These are phyloP conservation scores for Heracleum sosnowskyi DNA, from an alignment of 129 eudicot species.

Conservation along the genomic window DNA sequence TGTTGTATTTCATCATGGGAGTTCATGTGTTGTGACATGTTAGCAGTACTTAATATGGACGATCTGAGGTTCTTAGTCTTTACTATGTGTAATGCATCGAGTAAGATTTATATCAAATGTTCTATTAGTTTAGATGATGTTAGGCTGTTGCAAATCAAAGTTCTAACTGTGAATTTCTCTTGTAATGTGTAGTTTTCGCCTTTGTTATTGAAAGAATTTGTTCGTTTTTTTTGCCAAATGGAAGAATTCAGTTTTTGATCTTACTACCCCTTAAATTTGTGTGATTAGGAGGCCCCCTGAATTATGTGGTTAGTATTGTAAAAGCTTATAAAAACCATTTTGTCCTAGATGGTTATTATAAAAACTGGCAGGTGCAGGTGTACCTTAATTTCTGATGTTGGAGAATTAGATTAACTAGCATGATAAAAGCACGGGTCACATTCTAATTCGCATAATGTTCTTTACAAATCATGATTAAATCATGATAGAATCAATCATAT, in stretches of 20 bases:
- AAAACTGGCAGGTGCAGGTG: no score
- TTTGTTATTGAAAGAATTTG: no score
- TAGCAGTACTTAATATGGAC: background rate
- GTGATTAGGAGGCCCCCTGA: background rate
- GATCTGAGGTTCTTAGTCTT: background rate
- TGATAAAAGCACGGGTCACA: no score
- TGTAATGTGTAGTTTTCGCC: background rate
- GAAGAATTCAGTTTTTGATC: background rate
- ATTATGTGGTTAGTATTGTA: background rate
- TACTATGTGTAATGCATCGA: background rate
- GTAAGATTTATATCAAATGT: background rate
- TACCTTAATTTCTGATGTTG: no score
- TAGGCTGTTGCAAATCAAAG: background rate
- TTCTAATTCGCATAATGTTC: no score
- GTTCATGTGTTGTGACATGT: slow-evolving; percentile 5
- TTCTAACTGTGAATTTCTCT: background rate
- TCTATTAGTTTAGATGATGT: background rate
- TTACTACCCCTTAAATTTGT: background rate
- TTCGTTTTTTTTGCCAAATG: no score
- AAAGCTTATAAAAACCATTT: background rate
- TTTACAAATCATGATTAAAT: no score
- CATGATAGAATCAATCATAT: no score
- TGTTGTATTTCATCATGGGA: slow-evolving; percentile 39
- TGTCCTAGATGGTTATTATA: no score
- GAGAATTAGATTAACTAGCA: no score